A percentile compares a stretch with the other conserved stretches of the same genome.
phyloP scores from a whole-genome alignment of 106 monocot species.

The Alisma plantagoaquatica region DNA sequence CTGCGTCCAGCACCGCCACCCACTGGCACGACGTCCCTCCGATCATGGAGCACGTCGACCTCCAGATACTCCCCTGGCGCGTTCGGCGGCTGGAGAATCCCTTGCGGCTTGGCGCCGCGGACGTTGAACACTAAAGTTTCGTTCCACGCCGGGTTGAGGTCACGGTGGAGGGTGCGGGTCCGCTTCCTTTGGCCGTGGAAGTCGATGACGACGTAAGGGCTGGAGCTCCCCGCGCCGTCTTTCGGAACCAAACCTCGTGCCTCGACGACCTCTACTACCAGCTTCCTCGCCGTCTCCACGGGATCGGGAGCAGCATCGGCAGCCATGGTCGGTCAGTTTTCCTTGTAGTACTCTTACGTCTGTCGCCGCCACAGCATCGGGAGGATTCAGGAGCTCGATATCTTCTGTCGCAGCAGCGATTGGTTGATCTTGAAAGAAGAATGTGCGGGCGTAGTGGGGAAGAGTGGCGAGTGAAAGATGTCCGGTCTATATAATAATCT shows the following conservation, averaged over 20 bases:
- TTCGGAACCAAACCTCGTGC: conserved; percentile 73
- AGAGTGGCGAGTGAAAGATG: too few species aligned
- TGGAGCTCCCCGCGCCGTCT: conserved; percentile 72
- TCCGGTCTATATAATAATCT: too few species aligned
- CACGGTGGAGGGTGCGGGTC: conserved; percentile 4
- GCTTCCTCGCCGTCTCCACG: conserved; percentile 29
- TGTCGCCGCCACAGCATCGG: too few species aligned
- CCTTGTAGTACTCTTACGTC: too few species aligned
- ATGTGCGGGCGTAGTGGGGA: too few species aligned
- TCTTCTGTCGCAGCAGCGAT: too few species aligned
- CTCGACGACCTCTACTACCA: conserved; percentile 80
- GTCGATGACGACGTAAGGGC: conserved; percentile 72
- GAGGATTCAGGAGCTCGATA: too few species aligned
- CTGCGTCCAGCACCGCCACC: conserved; percentile 55
- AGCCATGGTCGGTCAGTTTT: background rate
- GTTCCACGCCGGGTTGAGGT: conserved; percentile 70
- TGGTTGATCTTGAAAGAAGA: too few species aligned
- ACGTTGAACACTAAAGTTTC: conserved; percentile 50
- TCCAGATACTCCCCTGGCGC: conserved; percentile 39
- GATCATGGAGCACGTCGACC: conserved; percentile 58
- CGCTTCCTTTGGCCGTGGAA: conserved; percentile 67
- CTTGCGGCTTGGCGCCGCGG: conserved; percentile 19
- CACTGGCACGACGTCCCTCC: conserved; percentile 35
- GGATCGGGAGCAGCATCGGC: conserved; percentile 2
- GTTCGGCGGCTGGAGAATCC: background rate